Conservation (phyloP, 805 yeast genomes). For the Diddensiella transvaalensis region DNA sequence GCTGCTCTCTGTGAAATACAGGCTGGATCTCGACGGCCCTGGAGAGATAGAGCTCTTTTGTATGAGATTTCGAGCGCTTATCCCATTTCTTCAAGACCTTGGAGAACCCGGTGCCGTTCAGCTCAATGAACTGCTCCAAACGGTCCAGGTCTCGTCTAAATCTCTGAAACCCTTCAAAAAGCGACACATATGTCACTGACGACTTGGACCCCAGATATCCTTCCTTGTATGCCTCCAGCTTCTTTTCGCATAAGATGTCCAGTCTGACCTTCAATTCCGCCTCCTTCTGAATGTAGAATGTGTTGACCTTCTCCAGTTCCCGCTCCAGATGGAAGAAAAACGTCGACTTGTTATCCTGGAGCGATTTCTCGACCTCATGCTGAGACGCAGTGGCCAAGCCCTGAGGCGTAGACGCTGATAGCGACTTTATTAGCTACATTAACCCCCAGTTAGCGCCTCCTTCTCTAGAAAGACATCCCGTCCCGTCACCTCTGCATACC, state of each 20-base stretch:
- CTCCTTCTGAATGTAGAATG: constrained; percentile 88
- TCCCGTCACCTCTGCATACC: constrained; percentile 26
- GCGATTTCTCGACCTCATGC: constrained; percentile 43
- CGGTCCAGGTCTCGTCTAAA: constrained; percentile 85
- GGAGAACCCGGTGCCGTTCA: constrained; percentile 93
- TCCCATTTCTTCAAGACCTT: constrained; percentile 98
- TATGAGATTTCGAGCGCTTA: constrained; percentile 89
- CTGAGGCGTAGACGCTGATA: constrained; percentile 49
- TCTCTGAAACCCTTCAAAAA: constrained; percentile 85
- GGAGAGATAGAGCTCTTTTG: constrained; percentile 84
- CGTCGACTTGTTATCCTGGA: constrained; percentile 88
- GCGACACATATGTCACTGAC: constrained; percentile 73
- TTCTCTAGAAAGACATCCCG: background rate
- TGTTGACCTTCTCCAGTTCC: constrained; percentile 91
- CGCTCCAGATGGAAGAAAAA: constrained; percentile 86
- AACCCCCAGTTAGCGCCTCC: no score
- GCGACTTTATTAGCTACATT: constrained; percentile 68
- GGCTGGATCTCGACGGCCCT: constrained; percentile 97
- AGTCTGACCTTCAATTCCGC: constrained; percentile 77
- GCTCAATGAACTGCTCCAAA: constrained; percentile 87
- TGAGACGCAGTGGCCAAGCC: constrained; percentile 19
- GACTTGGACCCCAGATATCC: constrained; percentile 53
- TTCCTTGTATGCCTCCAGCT: constrained; percentile 44
- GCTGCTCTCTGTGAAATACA: constrained; percentile 85
- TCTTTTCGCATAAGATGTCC: constrained; percentile 71